Conservation (phyloP, 305 asterid genomes). For the Ruellia speciosa region DNA sequence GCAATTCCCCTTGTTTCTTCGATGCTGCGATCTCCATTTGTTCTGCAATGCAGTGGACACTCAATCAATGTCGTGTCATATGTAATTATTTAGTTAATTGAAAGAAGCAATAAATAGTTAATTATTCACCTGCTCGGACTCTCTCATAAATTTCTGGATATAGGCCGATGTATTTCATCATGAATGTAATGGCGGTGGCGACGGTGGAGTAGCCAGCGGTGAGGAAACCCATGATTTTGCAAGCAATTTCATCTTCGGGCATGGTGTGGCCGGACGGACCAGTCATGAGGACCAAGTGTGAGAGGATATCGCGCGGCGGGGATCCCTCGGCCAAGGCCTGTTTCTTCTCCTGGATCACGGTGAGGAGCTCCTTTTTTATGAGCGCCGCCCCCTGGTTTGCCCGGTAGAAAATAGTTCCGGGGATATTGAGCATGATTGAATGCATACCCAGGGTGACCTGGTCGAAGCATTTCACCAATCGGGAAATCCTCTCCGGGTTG, state of each 20-base stretch:
- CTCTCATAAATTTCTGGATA: conserved; percentile 27
- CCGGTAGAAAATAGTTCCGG: conserved; percentile 29
- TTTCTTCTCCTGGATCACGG: conserved; percentile 39
- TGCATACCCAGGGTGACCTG: conserved; percentile 34
- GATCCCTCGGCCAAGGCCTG: conserved; percentile 29
- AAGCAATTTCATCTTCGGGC: conserved; percentile 35
- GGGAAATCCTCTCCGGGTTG: conserved; percentile 28
- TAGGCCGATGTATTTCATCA: conserved; percentile 40
- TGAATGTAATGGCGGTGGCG: conserved; percentile 33
- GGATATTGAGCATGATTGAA: conserved; percentile 28
- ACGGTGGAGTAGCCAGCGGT: conserved; percentile 44
- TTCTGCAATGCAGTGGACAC: no score
- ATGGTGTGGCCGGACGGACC: conserved; percentile 23
- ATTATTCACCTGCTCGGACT: no score
- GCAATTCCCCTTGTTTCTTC: conserved; percentile 29
- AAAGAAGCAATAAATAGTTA: no score
- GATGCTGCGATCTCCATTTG: conserved; percentile 33
- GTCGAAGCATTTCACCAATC: conserved; percentile 31
- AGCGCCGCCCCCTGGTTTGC: conserved; percentile 35
- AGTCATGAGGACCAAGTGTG: neutral
- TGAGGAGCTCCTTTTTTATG: conserved; percentile 28
- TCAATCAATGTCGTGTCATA: no score
- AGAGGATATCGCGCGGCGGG: conserved; percentile 26
- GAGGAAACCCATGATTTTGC: conserved; percentile 41
- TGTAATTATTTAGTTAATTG: no score